Base-by-base conservation (phyloP, 1,284 basidiomycete species). In the Ustilago curta region DNA sequence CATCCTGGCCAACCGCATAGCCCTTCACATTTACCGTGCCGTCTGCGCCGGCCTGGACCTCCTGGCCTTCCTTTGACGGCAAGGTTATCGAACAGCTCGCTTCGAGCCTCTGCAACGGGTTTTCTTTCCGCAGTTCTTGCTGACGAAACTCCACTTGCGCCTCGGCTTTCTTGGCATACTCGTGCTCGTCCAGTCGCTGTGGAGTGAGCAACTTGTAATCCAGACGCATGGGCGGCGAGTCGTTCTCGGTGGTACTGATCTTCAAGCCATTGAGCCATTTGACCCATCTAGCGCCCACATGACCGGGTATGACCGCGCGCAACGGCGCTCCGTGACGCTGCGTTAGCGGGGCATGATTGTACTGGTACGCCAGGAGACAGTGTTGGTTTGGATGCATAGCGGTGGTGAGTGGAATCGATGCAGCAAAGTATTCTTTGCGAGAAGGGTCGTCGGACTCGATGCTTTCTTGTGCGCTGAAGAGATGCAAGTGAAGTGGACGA, bases 231-330 rank as follows among this genome's bases (percentile, higher is more conserved):
- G 58, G 59, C n/a, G 59, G 60, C 5, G 59, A 60, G 47, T 72
- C 68, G 67, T 57, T 53, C 56, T 40, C 57, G 18, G 21, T 25
- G 5, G 51, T 49, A 31, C 51, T 56, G 31, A 63, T 31, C n/a
- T 39, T 48, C 35, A 67, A 12, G 12, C 43, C 66, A 37, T 91
- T 90, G 0, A 91, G 85, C 91, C 91, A 92, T 86, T 92, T 92
- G 19, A 92, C 90, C 90, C 91, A 91, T 18, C 91, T 88, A 19
- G 90, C 91, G 14, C 91, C 91, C 14, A 90, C 87, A 76, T 88
- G 90, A 1, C 91, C 91, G 0, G 91, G 91, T 2, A 91, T 89
- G 39, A 92, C 63, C 29, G 87, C 91, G 69, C 69, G 88, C n/a
- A 92, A 76, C 0, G 91, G 91, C 8, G 88, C 90, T 0, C 91